A percentile compares a stretch with the other conserved stretches of the same genome.
These are phyloP conservation scores for Cryptomeria japonica DNA, from an alignment of 75 land plant genomes.

Conservation along the genomic window DNA sequence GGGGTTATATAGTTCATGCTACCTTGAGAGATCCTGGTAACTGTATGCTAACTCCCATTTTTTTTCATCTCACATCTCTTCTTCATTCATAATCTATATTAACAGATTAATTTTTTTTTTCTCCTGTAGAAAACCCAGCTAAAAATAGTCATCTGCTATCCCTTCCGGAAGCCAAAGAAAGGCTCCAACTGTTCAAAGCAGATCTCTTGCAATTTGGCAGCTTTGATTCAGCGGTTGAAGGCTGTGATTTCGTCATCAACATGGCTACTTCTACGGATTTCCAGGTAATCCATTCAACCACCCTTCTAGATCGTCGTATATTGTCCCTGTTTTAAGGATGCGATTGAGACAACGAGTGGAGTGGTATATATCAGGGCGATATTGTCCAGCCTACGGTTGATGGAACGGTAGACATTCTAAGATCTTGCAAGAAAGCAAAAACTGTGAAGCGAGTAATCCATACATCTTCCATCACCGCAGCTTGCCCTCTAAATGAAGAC, in stretches of 20 bases:
- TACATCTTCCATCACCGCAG: too few relatives aligned
- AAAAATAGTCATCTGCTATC: slow-evolving; percentile 49
- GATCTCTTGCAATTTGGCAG: slow-evolving; percentile 50
- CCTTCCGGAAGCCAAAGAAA: slow-evolving; percentile 60
- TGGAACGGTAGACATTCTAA: neutral
- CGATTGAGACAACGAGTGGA: neutral
- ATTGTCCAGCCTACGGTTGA: neutral
- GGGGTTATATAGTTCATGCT: neutral
- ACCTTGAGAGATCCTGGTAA: neutral
- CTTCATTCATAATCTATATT: neutral
- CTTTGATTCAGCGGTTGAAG: slow-evolving; percentile 54
- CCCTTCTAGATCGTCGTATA: too few relatives aligned
- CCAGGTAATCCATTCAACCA: neutral
- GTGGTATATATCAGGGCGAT: neutral
- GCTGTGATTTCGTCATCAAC: slow-evolving; percentile 70
- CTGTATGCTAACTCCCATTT: too few relatives aligned
- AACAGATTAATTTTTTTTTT: neutral
- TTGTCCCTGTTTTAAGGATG: neutral
- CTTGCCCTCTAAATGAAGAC: neutral
- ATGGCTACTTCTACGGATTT: slow-evolving; percentile 50
- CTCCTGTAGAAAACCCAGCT: slow-evolving; percentile 34
- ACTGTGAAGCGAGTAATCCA: neutral
- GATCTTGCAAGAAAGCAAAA: neutral
- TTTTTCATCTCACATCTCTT: too few relatives aligned
- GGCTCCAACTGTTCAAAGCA: slow-evolving; percentile 56